phyloP scores from a whole-genome alignment of 2,329 filamentous ascomycete species.

The Aspergillus sp. region DNA sequence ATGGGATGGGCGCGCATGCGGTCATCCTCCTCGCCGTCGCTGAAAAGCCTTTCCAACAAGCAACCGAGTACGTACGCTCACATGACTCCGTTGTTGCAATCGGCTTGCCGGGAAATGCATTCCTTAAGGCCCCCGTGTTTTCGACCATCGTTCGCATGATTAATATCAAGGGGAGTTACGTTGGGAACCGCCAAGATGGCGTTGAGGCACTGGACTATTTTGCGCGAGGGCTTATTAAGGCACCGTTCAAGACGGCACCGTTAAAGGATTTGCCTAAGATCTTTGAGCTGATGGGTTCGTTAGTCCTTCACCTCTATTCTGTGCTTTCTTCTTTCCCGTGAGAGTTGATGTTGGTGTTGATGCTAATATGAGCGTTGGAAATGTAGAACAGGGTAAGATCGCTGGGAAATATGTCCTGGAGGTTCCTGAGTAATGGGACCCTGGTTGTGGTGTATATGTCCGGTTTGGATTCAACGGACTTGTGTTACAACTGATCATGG shows the following conservation, averaged over 20 bases:
- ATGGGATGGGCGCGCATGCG: slow-evolving; percentile 82
- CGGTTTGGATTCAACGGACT: background rate
- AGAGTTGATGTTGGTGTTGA: background rate
- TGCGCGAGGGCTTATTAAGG: slow-evolving; percentile 77
- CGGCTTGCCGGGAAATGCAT: slow-evolving; percentile 78
- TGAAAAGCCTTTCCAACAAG: slow-evolving; percentile 96
- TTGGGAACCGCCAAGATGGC: slow-evolving; percentile 86
- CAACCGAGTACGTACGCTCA: slow-evolving; percentile 80
- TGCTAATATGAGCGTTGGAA: background rate
- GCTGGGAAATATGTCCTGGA: background rate
- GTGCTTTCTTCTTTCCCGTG: background rate
- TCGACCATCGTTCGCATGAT: slow-evolving; percentile 88
- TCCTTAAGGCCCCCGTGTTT: slow-evolving; percentile 81
- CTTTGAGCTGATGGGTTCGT: slow-evolving; percentile 68
- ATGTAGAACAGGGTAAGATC: background rate
- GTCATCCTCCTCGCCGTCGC: slow-evolving; percentile 81
- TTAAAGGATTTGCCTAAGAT: slow-evolving; percentile 76
- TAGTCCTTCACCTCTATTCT: background rate
- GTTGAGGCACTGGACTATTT: slow-evolving; percentile 91
- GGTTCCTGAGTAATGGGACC: background rate
- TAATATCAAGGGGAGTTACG: slow-evolving; percentile 87
- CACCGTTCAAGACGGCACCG: slow-evolving; percentile 81
- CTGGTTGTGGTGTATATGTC: background rate
- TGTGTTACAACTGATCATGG: no score
- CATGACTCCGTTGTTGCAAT: slow-evolving; percentile 84